Conservation (phyloP, 2,329 filamentous ascomycete species). For the Penicillium verrucosum region DNA sequence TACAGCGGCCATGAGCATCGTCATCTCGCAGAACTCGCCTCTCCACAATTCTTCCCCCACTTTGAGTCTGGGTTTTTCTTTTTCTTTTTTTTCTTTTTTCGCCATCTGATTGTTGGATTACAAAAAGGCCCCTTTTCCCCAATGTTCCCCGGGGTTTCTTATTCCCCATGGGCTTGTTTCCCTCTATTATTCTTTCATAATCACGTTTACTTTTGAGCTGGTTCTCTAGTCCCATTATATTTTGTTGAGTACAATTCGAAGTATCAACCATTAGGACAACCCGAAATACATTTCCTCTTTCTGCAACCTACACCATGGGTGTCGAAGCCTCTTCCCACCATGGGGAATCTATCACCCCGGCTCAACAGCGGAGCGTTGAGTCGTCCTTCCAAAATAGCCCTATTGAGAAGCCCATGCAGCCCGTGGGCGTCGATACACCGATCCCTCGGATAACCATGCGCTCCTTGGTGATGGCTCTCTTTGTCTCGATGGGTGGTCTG, state of each 20-base stretch:
- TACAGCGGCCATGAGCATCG: conserved; percentile 9
- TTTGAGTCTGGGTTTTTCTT: conserved; percentile 1
- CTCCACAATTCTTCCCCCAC: conserved; percentile 22
- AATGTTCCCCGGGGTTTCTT: conserved; percentile 2
- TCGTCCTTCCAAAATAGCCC: conserved; percentile 18
- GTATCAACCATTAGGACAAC: not conserved
- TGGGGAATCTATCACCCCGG: conserved; percentile 33
- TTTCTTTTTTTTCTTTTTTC: not conserved
- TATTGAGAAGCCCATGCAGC: conserved; percentile 23
- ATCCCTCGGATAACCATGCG: conserved; percentile 37
- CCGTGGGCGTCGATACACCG: conserved; percentile 28
- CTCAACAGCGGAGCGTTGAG: conserved; percentile 26
- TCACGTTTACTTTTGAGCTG: conserved; percentile 1
- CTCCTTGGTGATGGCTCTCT: conserved; percentile 42
- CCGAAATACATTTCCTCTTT: not conserved
- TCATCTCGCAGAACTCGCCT: conserved; percentile 15
- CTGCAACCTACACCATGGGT: conserved; percentile 25
- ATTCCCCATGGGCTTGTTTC: conserved; percentile 18
- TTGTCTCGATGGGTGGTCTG: conserved; percentile 48
- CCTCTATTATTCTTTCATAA: conserved; percentile 3
- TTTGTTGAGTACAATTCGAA: not conserved
- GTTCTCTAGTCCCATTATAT: not conserved
- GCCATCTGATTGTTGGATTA: conserved; percentile 8
- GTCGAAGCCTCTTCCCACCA: conserved; percentile 28
- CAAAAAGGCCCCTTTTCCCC: conserved; percentile 20